Conservation (phyloP, 371 early-diverging fungal genomes). For the Syncephalastrum sp. region DNA sequence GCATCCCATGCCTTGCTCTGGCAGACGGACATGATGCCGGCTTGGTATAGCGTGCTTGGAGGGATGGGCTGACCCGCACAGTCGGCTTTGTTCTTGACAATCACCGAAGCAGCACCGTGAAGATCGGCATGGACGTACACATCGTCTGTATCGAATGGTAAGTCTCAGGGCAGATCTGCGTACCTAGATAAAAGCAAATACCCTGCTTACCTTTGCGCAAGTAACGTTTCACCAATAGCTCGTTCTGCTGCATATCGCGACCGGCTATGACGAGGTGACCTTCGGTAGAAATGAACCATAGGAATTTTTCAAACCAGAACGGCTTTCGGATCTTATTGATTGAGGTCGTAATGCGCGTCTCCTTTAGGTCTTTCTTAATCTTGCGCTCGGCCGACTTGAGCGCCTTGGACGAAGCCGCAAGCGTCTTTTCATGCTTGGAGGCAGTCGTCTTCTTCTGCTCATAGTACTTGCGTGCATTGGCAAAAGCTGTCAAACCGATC, state of each 20-base stretch:
- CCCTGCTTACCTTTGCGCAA: slow-evolving; percentile 51
- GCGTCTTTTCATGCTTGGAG: slow-evolving; percentile 88
- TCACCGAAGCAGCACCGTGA: slow-evolving; percentile 93
- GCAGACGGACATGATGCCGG: slow-evolving; percentile 96
- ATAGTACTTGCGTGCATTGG: slow-evolving; percentile 92
- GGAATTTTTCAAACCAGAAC: slow-evolving; percentile 99
- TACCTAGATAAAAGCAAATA: no score
- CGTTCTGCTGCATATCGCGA: slow-evolving; percentile 97
- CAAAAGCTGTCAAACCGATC: slow-evolving; percentile 82
- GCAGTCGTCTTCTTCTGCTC: slow-evolving; percentile 80
- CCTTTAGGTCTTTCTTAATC: slow-evolving; percentile 78
- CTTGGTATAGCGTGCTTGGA: slow-evolving; percentile 91
- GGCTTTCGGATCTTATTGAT: slow-evolving; percentile 89
- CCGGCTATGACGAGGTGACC: slow-evolving; percentile 96
- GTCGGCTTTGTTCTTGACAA: slow-evolving; percentile 85
- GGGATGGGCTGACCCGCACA: slow-evolving; percentile 71
- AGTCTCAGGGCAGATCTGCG: neutral
- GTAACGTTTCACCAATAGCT: slow-evolving; percentile 91
- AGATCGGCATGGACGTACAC: slow-evolving; percentile 97
- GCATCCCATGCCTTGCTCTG: slow-evolving; percentile 98
- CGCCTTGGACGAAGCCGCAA: slow-evolving; percentile 80
- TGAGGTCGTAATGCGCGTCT: slow-evolving; percentile 68
- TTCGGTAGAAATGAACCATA: slow-evolving; percentile 97
- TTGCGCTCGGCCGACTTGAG: slow-evolving; percentile 89
- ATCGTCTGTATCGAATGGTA: slow-evolving; percentile 53